These are phyloP conservation scores for Aureobasidium sp. DNA, from an alignment of 2,329 filamentous ascomycete genomes.

Conservation along the genomic window DNA sequence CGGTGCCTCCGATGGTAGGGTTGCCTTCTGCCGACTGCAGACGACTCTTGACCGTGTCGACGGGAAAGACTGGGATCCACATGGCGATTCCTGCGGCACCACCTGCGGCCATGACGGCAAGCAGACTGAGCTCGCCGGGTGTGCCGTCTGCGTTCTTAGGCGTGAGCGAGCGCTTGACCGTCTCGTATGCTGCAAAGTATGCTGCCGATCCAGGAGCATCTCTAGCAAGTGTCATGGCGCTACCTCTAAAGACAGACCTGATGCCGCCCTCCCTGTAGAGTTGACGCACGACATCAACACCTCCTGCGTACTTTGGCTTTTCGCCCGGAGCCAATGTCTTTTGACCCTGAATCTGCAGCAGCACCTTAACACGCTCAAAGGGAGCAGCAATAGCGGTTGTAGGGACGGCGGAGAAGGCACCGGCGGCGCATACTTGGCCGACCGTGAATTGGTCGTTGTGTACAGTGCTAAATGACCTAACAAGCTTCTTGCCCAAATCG, in stretches of 20 bases:
- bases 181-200: constrained; percentile 97
- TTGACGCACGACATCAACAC: constrained; percentile 83
- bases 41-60: constrained; percentile 87
- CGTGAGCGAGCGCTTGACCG: constrained; percentile 80
- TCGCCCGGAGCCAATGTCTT: constrained; percentile 77
- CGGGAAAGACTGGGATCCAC: constrained; percentile 95
- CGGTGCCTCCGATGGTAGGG: constrained; percentile 70
- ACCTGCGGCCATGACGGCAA: constrained; percentile 68
- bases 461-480: constrained; percentile 59
- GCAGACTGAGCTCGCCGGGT: constrained; percentile 67
- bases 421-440: constrained; percentile 80
- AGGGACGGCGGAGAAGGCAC: constrained; percentile 95
- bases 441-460: constrained; percentile 69
- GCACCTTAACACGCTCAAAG: constrained; percentile 97
- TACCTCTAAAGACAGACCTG: constrained; percentile 86
- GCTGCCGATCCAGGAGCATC: constrained; percentile 90
- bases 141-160: constrained; percentile 72
- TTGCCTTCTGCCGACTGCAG: constrained; percentile 86
- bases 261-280: constrained; percentile 88
- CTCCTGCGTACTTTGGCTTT: constrained; percentile 85
- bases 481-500: constrained; percentile 87
- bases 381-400: constrained; percentile 98
- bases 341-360: constrained; percentile 94
- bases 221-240: constrained; percentile 81
- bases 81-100: constrained; percentile 91